These are phyloP conservation scores for Forsythia viridissima DNA, from an alignment of 257 asterid genomes.

Conservation along the genomic window DNA sequence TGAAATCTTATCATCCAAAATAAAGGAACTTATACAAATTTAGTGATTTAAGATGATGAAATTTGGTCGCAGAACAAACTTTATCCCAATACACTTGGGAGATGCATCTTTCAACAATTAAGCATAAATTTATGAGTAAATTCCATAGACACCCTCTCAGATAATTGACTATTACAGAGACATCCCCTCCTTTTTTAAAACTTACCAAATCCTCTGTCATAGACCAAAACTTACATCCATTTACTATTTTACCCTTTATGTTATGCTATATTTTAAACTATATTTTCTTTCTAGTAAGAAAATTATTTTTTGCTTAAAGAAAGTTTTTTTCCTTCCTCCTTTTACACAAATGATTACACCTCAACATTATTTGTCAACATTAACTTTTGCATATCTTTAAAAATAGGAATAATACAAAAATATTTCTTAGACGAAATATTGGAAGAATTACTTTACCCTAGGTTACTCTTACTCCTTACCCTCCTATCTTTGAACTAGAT, in stretches of 20 bases:
- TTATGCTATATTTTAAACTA: neutral
- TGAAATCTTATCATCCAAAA: neutral
- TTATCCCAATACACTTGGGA: neutral
- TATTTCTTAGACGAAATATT: too few species aligned
- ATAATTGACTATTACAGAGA: neutral
- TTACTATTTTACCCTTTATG: neutral
- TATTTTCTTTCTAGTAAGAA: neutral
- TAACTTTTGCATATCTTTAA: neutral
- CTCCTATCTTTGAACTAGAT: too few species aligned
- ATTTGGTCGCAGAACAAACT: neutral
- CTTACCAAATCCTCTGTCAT: neutral
- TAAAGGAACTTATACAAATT: neutral
- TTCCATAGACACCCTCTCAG: neutral
- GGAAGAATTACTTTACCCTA: too few species aligned
- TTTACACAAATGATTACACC: neutral
- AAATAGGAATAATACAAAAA: neutral
- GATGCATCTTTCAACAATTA: neutral
- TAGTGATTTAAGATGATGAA: neutral
- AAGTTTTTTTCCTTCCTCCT: neutral
- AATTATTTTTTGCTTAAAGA: neutral
- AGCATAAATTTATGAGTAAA: neutral
- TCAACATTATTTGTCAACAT: neutral
- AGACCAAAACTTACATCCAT: neutral
- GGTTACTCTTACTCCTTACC: too few species aligned
- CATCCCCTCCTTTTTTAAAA: neutral